Evolutionary conservation across 306 rosid genomes (phyloP).

Genomic region (Dalbergia cultrata): DNA sequence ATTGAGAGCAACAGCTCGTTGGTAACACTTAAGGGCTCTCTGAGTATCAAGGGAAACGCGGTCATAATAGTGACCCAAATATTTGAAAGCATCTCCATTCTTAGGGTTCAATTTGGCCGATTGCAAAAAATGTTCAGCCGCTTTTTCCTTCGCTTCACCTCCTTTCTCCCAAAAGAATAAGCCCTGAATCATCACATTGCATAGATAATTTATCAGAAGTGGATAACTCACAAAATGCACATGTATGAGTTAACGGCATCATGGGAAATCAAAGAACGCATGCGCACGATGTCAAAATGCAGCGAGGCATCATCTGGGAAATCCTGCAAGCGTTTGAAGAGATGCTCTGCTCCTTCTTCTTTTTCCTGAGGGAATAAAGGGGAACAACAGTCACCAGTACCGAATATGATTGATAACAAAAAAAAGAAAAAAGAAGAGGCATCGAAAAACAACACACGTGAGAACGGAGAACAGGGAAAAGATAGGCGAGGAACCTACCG

Average conservation of each 20-base stretch:
- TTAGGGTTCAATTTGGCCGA: conserved; percentile 82
- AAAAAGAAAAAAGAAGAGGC: background rate
- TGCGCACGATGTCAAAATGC: conserved; percentile 47
- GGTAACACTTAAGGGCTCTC: conserved; percentile 86
- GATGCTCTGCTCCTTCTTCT: conserved; percentile 45
- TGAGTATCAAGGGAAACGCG: conserved; percentile 53
- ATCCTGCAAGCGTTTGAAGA: conserved; percentile 50
- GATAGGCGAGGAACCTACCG: conserved; percentile 2
- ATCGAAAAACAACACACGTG: background rate
- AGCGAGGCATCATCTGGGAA: conserved; percentile 47
- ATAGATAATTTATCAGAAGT: background rate
- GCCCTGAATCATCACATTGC: conserved; percentile 57
- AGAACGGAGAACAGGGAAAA: background rate
- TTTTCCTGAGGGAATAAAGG: conserved; percentile 22
- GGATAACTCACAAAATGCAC: background rate
- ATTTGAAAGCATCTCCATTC: conserved; percentile 76
- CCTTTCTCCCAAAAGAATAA: conserved; percentile 70
- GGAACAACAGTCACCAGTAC: background rate
- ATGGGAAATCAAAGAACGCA: background rate
- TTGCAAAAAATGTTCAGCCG: conserved; percentile 71
- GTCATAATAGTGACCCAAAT: conserved; percentile 72
- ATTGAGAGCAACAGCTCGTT: conserved; percentile 76
- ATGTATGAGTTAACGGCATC: background rate
- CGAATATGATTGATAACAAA: background rate
- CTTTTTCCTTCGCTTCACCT: conserved; percentile 55